These are phyloP conservation scores for Parachlorella kessleri DNA, from an alignment of 139 green algal genomes.

Conservation along the genomic window DNA sequence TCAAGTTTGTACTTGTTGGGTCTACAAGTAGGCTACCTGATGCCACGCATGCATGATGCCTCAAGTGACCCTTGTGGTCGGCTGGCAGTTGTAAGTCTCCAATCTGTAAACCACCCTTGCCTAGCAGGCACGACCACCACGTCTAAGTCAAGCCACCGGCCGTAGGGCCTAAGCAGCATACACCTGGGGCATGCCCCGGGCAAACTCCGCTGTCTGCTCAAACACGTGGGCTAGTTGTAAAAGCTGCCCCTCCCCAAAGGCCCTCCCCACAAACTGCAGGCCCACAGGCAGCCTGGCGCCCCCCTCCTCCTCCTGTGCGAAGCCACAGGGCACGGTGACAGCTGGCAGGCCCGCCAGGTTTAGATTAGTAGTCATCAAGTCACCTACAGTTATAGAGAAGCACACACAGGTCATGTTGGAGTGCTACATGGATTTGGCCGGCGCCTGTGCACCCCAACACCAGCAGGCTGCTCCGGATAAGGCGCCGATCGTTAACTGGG, in stretches of 20 bases:
- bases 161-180: background rate
- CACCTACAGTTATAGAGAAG: too few species aligned
- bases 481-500: too few species aligned
- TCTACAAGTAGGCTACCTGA: background rate
- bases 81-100: background rate
- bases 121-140: too few species aligned
- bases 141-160: too few species aligned
- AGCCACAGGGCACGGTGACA: constrained; percentile 75
- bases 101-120: background rate
- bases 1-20: background rate
- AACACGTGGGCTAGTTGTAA: constrained; percentile 67
- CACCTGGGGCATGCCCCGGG: background rate
- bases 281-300: constrained; percentile 68
- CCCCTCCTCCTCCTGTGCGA: constrained; percentile 31
- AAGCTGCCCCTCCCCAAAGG: constrained; percentile 76
- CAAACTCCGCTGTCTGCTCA: constrained; percentile 65
- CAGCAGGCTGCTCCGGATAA: too few species aligned
- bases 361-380: constrained; percentile 97
- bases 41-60: too few species aligned
- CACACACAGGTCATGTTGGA: too few species aligned
- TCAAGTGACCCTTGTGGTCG: too few species aligned
- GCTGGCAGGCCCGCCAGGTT: constrained; percentile 94
- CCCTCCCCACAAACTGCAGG: constrained; percentile 78
- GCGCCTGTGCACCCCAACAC: too few species aligned
- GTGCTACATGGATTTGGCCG: too few species aligned